Conservation (phyloP, 441 rosid species). For the Gossypium aridum region DNA sequence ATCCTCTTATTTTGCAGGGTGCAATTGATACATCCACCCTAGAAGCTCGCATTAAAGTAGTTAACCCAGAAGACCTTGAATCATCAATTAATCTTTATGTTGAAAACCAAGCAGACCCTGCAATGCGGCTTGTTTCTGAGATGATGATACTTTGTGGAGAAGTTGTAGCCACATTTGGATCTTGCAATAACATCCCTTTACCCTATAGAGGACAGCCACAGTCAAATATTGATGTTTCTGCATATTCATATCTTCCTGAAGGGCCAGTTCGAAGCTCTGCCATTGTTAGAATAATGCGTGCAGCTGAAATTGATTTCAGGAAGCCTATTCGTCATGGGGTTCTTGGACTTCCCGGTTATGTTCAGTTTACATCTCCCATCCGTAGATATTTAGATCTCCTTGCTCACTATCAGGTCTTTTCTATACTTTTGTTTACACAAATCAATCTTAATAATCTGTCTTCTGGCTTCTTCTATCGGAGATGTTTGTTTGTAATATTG, state of each 20-base stretch:
- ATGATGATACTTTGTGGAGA: slow-evolving; percentile 99
- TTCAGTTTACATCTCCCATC: slow-evolving; percentile 95
- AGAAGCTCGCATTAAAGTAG: slow-evolving; percentile 86
- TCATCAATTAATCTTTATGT: slow-evolving; percentile 74
- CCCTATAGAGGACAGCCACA: slow-evolving; percentile 99
- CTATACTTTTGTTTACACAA: background rate
- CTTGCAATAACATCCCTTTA: slow-evolving; percentile 60
- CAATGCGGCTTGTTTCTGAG: slow-evolving; percentile 85
- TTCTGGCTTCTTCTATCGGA: background rate
- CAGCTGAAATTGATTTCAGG: slow-evolving; percentile 82
- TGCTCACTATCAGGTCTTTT: slow-evolving; percentile 86
- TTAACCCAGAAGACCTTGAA: slow-evolving; percentile 80
- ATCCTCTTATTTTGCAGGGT: slow-evolving; percentile 48
- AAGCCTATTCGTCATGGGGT: slow-evolving; percentile 85
- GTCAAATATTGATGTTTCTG: slow-evolving; percentile 68
- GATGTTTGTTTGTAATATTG: background rate
- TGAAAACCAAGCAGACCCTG: slow-evolving; percentile 36
- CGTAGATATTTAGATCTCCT: slow-evolving; percentile 96
- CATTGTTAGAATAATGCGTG: slow-evolving; percentile 23
- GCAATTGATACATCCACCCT: slow-evolving; percentile 74
- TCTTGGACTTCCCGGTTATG: slow-evolving; percentile 92
- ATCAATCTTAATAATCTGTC: background rate
- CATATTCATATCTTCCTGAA: slow-evolving; percentile 87
- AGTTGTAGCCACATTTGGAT: slow-evolving; percentile 76
- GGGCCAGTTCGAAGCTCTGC: slow-evolving; percentile 87